A percentile compares a stretch with the other conserved stretches of the same genome.
These are phyloP conservation scores for Mycothermus thermophilus DNA, from an alignment of 495 filamentous ascomycete species.

Conservation along the genomic window DNA sequence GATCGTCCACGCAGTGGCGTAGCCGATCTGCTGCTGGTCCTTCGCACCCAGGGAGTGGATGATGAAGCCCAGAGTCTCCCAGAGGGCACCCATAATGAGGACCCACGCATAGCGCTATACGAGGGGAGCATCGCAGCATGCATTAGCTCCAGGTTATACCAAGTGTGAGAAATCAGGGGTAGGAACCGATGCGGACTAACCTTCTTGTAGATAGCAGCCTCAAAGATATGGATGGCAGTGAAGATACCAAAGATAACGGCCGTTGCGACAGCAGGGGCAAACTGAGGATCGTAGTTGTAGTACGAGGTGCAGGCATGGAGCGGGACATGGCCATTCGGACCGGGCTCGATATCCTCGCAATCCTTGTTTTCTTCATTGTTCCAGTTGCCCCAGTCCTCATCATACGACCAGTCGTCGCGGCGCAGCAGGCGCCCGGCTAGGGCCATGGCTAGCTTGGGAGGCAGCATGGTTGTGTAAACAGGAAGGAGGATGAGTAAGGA, in stretches of 20 bases:
- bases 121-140: too few relatives aligned
- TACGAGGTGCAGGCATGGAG: constrained; percentile 26
- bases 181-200: constrained; percentile 8
- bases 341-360: constrained; percentile 22
- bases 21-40: constrained; percentile 23
- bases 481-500: too few relatives aligned
- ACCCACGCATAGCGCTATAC: constrained; percentile 30
- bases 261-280: constrained; percentile 16
- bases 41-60: constrained; percentile 22
- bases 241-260: constrained; percentile 28
- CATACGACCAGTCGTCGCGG: neutral
- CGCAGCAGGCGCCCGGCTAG: neutral
- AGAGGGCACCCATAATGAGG: constrained; percentile 25
- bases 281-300: constrained; percentile 28
- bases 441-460: neutral
- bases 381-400: neutral
- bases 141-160: too few relatives aligned
- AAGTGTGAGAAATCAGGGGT: too few relatives aligned
- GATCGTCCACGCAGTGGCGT: constrained; percentile 17
- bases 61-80: constrained; percentile 27
- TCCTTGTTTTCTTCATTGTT: neutral
- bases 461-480: too few relatives aligned
- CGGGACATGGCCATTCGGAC: constrained; percentile 29
- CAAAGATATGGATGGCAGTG: constrained; percentile 23
- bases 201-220: constrained; percentile 26